phyloP scores from a whole-genome alignment of 1,284 basidiomycete species.

The Trametes versicolor region DNA sequence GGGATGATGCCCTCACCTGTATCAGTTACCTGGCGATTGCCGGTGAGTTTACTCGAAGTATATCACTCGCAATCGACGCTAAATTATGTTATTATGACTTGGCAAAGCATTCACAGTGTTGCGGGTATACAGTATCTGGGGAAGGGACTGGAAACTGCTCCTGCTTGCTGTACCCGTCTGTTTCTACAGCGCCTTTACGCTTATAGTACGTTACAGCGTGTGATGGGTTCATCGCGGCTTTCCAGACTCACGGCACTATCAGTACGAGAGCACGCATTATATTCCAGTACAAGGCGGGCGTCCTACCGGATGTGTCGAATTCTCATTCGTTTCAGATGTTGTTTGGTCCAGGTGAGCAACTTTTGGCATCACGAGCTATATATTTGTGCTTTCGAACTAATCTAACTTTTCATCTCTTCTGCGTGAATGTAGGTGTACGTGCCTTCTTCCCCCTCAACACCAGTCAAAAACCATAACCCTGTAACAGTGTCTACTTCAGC shows the following conservation, averaged over 20 bases:
- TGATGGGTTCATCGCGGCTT: neutral
- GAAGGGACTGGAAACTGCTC: constrained; percentile 23
- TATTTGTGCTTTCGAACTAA: too few relatives aligned
- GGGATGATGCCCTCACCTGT: neutral
- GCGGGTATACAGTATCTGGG: constrained; percentile 25
- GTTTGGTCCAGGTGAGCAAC: too few relatives aligned
- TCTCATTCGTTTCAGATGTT: too few relatives aligned
- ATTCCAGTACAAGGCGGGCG: neutral
- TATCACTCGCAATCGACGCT: neutral
- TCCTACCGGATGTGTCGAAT: neutral
- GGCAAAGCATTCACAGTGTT: constrained; percentile 21
- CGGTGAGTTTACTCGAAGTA: neutral
- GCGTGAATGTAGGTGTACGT: too few relatives aligned
- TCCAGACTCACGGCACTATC: too few relatives aligned
- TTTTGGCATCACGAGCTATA: too few relatives aligned
- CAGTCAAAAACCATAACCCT: too few relatives aligned
- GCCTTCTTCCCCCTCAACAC: too few relatives aligned
- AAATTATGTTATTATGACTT: too few relatives aligned
- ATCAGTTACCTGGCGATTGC: neutral
- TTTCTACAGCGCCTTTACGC: constrained; percentile 2
- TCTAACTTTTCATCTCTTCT: too few relatives aligned
- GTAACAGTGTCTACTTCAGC: too few relatives aligned
- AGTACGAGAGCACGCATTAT: neutral
- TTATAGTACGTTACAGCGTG: constrained; percentile 6
- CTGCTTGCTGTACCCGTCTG: constrained; percentile 19